These are phyloP conservation scores for Crepidotus variabilis DNA, from an alignment of 768 basidiomycete genomes.

Conservation along the genomic window DNA sequence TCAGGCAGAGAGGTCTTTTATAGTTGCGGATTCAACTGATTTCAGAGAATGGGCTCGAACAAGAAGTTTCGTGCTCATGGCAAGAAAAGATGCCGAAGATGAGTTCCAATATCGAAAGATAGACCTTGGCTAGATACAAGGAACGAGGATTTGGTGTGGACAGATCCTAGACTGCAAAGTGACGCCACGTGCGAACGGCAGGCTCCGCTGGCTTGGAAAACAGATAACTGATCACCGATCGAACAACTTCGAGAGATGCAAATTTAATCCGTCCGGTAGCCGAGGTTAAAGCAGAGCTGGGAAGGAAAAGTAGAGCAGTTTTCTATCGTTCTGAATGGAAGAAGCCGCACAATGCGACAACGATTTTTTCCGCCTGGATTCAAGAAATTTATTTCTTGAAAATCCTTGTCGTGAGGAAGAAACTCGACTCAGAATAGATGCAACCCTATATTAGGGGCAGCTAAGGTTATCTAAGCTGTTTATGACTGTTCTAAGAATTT, in stretches of 20 bases:
- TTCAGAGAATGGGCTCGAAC: neutral
- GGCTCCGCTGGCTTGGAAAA: slow-evolving; percentile 18
- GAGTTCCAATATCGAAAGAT: neutral
- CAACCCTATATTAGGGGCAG: neutral
- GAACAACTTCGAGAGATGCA: slow-evolving; percentile 22
- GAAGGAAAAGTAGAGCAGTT: slow-evolving; percentile 12
- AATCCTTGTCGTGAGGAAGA: slow-evolving; percentile 8
- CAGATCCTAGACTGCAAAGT: neutral
- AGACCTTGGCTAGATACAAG: neutral
- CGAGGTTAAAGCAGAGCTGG: slow-evolving; percentile 18
- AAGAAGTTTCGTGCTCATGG: neutral
- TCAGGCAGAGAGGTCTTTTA: neutral
- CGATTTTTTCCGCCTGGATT: slow-evolving; percentile 3
- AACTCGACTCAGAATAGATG: neutral
- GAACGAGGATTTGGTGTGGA: neutral
- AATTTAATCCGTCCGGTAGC: slow-evolving; percentile 26
- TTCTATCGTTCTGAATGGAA: slow-evolving; percentile 13
- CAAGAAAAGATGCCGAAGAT: neutral
- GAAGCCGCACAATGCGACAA: slow-evolving; percentile 21
- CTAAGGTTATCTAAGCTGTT: neutral
- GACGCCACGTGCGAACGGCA: slow-evolving; percentile 3
- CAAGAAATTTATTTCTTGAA: slow-evolving; percentile 14
- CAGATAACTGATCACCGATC: slow-evolving; percentile 14
- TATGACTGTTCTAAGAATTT: neutral
- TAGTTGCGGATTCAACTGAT: neutral